These are phyloP conservation scores for Phytopythium litorale DNA, from an alignment of 352 stramenopile species.

Conservation along the genomic window DNA sequence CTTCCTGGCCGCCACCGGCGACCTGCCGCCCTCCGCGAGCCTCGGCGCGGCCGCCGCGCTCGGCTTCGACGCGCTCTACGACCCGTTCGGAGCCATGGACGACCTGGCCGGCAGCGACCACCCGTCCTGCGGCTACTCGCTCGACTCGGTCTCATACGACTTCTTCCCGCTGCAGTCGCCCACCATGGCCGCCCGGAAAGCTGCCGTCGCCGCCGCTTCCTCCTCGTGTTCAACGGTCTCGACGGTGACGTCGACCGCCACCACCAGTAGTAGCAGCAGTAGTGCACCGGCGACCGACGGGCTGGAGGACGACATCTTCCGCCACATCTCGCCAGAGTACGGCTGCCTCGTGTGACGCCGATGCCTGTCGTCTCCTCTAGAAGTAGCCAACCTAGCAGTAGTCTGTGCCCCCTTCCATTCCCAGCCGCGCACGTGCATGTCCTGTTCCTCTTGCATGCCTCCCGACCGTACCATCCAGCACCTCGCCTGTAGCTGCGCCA, in stretches of 20 bases:
- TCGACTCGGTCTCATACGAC: conserved; percentile 46
- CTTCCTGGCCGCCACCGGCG: conserved; percentile 12
- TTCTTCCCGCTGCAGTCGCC: conserved; percentile 49
- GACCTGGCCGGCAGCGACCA: conserved; percentile 47
- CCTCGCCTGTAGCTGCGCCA: conserved; percentile 4
- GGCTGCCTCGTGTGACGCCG: conserved; percentile 63
- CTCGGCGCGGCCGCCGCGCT: conserved; percentile 17
- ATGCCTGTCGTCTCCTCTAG: not conserved
- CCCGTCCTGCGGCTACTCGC: conserved; percentile 40
- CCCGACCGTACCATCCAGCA: conserved; percentile 1
- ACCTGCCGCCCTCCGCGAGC: conserved; percentile 16
- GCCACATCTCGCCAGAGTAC: conserved; percentile 83
- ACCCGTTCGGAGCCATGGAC: conserved; percentile 44
- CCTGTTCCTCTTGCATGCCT: not conserved
- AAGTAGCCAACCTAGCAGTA: conserved; percentile 3
- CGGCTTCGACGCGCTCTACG: conserved; percentile 36
- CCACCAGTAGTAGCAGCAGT: conserved; percentile 8
- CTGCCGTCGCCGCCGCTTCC: conserved; percentile 4
- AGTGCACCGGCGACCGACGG: conserved; percentile 16
- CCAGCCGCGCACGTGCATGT: not conserved
- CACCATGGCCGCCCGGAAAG: conserved; percentile 36
- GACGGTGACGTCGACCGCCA: conserved; percentile 5
- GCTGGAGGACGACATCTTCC: conserved; percentile 74
- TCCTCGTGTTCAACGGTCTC: conserved; percentile 8
- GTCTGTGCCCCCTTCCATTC: not conserved